Conservation (phyloP, 192 early-diverging fungal species). For the Podila minutissima region DNA sequence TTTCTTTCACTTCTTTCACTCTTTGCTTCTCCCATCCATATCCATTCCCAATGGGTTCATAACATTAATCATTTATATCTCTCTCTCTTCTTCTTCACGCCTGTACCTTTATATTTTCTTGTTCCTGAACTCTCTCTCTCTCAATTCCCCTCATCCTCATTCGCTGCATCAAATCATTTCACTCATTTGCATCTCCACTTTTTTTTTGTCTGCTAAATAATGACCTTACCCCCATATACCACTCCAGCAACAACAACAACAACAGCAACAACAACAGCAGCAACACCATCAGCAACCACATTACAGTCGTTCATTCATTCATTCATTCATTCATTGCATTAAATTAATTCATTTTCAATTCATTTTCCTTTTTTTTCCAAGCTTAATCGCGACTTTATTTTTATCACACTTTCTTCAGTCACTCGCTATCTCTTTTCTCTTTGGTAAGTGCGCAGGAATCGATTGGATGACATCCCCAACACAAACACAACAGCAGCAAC, state of each 20-base stretch:
- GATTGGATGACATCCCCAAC: neutral
- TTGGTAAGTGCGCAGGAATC: conserved; percentile 10
- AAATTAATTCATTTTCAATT: neutral
- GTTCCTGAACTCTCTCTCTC: neutral
- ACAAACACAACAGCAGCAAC: no score
- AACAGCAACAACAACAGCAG: neutral
- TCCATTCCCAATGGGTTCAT: neutral
- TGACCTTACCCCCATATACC: conserved; percentile 1
- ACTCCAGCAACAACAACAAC: neutral
- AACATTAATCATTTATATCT: neutral
- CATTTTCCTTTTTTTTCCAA: neutral
- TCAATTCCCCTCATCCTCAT: no score
- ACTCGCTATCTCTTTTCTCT: neutral
- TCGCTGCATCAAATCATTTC: neutral
- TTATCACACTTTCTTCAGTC: no score
- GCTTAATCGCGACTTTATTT: neutral
- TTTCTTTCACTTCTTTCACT: neutral
- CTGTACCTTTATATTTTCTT: neutral
- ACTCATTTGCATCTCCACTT: neutral
- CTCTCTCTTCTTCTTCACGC: neutral
- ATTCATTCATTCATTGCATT: neutral
- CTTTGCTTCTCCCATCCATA: neutral
- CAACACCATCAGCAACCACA: no score
- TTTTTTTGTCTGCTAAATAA: no score
- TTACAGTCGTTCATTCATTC: no score